Evolutionary conservation across 306 rosid species (phyloP).

Genomic region (Fragaria nilgerrensis): DNA sequence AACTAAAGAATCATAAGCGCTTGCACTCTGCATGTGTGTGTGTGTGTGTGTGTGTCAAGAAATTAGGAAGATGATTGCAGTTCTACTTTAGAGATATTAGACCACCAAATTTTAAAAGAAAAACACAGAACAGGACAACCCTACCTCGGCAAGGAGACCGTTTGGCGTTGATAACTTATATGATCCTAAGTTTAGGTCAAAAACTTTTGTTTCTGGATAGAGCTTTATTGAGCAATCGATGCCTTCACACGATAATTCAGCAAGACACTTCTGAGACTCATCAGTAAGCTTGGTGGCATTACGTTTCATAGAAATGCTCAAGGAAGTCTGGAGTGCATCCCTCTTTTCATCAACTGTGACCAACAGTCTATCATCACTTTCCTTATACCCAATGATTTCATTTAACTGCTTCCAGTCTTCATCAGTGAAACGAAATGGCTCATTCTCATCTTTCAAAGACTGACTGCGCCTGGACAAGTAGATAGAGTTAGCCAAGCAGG

Average conservation of each 20-base stretch:
- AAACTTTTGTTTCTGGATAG: conserved; percentile 84
- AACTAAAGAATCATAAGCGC: conserved; percentile 64
- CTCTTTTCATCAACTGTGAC: conserved; percentile 41
- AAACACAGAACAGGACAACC: conserved; percentile 21
- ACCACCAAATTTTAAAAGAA: conserved; percentile 12
- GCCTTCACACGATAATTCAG: conserved; percentile 89
- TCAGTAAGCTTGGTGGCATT: conserved; percentile 91
- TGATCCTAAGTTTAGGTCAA: conserved; percentile 80
- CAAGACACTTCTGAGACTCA: conserved; percentile 65
- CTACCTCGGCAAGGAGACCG: conserved; percentile 93
- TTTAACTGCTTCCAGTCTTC: conserved; percentile 90
- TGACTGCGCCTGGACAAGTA: conserved; percentile 54
- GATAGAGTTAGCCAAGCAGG: conserved; percentile 8
- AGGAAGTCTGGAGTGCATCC: conserved; percentile 73
- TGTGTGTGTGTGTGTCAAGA: background rate
- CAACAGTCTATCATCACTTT: conserved; percentile 57
- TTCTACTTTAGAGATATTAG: conserved; percentile 14
- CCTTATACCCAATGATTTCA: conserved; percentile 92
- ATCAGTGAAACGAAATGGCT: conserved; percentile 66
- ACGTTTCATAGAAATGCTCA: conserved; percentile 79
- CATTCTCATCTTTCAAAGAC: conserved; percentile 64
- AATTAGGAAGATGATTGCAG: conserved; percentile 22
- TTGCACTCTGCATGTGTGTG: conserved; percentile 72
- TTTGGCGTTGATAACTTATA: conserved; percentile 81
- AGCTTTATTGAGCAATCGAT: conserved; percentile 76